Evolutionary conservation across 1,284 basidiomycete genomes (phyloP).

Genomic region (Pisolithus thermaeus): DNA sequence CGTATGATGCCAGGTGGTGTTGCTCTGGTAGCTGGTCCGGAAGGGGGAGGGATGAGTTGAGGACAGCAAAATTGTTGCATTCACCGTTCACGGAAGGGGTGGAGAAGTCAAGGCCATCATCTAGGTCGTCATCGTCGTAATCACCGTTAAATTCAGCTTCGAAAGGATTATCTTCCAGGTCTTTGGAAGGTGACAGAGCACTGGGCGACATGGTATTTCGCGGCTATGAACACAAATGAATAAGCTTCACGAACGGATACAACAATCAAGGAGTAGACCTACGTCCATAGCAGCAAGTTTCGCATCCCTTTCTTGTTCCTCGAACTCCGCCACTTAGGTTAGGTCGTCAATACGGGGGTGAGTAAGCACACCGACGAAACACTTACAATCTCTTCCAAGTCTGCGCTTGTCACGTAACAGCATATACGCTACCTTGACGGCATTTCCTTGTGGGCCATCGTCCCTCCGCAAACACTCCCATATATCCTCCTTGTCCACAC

Average conservation of each 20-base stretch:
- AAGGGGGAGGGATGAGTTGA: constrained; percentile 75
- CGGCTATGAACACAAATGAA: constrained; percentile 40
- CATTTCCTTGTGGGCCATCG: constrained; percentile 82
- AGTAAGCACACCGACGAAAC: not conserved
- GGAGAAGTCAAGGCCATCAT: constrained; percentile 61
- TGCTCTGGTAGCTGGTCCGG: constrained; percentile 40
- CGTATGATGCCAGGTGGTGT: constrained; percentile 57
- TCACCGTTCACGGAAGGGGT: constrained; percentile 37
- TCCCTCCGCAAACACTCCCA: constrained; percentile 80
- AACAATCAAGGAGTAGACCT: constrained; percentile 23
- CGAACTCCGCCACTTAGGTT: constrained; percentile 62
- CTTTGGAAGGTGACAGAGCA: constrained; percentile 46
- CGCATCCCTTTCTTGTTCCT: constrained; percentile 77
- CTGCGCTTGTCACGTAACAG: constrained; percentile 86
- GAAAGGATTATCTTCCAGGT: constrained; percentile 68
- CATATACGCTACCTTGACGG: constrained; percentile 96
- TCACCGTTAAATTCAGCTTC: constrained; percentile 60
- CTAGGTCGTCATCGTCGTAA: constrained; percentile 56
- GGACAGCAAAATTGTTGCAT: constrained; percentile 72
- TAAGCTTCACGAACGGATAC: not conserved
- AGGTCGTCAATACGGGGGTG: constrained; percentile 10
- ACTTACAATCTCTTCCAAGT: constrained; percentile 75
- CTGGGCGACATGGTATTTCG: constrained; percentile 61
- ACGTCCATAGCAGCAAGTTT: constrained; percentile 76
- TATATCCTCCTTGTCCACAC: constrained; percentile 77